Evolutionary conservation across 495 filamentous ascomycete species (phyloP).

Genomic region (Xylaria cubensis): DNA sequence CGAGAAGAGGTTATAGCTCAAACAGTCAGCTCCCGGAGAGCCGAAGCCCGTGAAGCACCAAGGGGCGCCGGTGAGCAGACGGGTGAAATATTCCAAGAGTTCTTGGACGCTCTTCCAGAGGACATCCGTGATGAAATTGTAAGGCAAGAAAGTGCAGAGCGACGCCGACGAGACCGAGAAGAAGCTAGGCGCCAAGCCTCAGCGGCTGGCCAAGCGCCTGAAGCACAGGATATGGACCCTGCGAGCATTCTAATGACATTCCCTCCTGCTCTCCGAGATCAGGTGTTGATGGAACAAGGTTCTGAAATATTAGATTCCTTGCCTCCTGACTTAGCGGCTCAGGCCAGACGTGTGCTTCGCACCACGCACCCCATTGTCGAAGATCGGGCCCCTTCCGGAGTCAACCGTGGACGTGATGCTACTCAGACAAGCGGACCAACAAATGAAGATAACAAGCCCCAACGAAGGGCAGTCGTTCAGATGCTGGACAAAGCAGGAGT

Average conservation of each 20-base stretch:
- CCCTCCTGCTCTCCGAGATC: conserved; percentile 81
- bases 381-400: conserved; percentile 35
- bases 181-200: conserved; percentile 64
- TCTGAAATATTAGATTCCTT: conserved; percentile 87
- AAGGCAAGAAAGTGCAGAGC: conserved; percentile 85
- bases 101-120: conserved; percentile 87
- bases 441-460: conserved; percentile 62
- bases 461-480: conserved; percentile 82
- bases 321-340: conserved; percentile 80
- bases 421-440: conserved; percentile 38
- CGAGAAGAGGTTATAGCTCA: conserved; percentile 94
- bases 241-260: conserved; percentile 92
- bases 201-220: conserved; percentile 57
- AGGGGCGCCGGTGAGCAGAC: conserved; percentile 76
- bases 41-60: conserved; percentile 69
- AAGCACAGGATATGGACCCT: conserved; percentile 86
- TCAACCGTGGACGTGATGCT: conserved; percentile 36
- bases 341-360: conserved; percentile 71
- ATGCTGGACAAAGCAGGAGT: conserved; percentile 97
- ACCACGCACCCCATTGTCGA: conserved; percentile 33
- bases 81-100: conserved; percentile 85
- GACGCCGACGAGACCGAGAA: conserved; percentile 87
- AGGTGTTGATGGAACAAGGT: conserved; percentile 88
- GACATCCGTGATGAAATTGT: conserved; percentile 91
- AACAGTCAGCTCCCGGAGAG: conserved; percentile 81